Evolutionary conservation across 306 rosid genomes (phyloP).

Genomic region (Alnus rubra): DNA sequence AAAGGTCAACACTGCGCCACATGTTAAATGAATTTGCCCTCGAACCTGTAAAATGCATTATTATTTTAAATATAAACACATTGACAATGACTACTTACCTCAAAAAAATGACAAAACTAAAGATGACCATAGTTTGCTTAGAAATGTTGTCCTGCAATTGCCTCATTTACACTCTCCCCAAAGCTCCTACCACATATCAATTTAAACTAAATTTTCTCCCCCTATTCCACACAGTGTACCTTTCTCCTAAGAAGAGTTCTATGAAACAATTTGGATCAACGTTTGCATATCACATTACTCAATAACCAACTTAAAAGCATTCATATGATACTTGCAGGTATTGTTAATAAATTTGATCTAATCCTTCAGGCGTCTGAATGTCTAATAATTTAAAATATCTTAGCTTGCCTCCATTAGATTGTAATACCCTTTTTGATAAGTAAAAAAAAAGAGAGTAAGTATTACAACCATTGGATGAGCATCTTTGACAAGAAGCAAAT

Average conservation of each 20-base stretch:
- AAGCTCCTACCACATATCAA: background rate
- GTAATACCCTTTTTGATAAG: background rate
- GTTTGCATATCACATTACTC: background rate
- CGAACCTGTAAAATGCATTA: slow-evolving; percentile 59
- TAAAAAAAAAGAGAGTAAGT: too few species aligned
- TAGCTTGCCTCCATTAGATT: too few species aligned
- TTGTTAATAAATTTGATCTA: background rate
- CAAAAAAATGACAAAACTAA: background rate
- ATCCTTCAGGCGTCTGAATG: background rate
- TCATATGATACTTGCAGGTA: background rate
- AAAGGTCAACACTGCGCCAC: slow-evolving; percentile 74
- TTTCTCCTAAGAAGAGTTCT: background rate
- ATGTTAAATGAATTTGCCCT: slow-evolving; percentile 78
- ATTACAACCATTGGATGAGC: background rate
- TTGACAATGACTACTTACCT: background rate
- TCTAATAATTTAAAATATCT: background rate
- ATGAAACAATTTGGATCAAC: background rate
- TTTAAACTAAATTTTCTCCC: background rate
- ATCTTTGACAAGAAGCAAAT: background rate
- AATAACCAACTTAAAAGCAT: background rate
- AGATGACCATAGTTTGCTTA: background rate
- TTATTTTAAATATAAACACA: background rate
- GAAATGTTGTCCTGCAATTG: background rate
- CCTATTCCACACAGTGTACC: background rate
- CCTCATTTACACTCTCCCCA: background rate